Evolutionary conservation across 1,139 yeast genomes (phyloP), one percentile per base, ranked within the genome.

Genomic region (Saccharomycopsis crataegensis): DNA sequence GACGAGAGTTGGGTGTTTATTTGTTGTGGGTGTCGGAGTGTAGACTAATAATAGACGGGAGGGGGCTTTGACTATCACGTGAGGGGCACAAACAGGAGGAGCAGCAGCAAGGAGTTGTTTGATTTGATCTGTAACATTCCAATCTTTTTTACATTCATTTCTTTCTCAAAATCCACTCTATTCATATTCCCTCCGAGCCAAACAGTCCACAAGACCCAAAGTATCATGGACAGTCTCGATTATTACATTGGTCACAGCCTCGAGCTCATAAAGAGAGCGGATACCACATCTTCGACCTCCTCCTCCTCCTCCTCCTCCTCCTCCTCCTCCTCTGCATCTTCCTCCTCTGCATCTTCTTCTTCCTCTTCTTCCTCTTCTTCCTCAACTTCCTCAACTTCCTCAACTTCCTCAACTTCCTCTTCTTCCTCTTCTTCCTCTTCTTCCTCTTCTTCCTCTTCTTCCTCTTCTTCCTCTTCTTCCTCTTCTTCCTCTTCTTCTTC

Each of bases 311-410:
- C 33, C 41, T 38, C 48, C 8, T 28, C 22, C 14, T 7, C 36
- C 22, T 34, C 14, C 7, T 22, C 38, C 28, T n/a, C 40, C 4
- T 28, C 32, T n/a, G 14, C 33, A n/a, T 41, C 53, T 8, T n/a
- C 46, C 6, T 33, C 53, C 16, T 22, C 50, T 9, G 22, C 49
- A 16, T 17, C 47, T 31, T 50, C 53, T 6, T 16, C 17, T 5
- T 34, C 49, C 6, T 50, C 53, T 31, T 12, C 50, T 31, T 17
- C 53, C 32, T 6, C 53, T 11, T 38, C 52, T 44, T 8, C 14
- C 8, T 31, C 52, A 6, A 1, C 42, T 12, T 22, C 43, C 4
- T 36, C 52, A 6, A 22, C 53, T 11, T 38, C 53, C 5, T 34
- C 49, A 11, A 3, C 40, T 36, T 36, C 40, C 40, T 11, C 40